Conservation (phyloP, 805 yeast species). For the Spathaspora girioi region DNA sequence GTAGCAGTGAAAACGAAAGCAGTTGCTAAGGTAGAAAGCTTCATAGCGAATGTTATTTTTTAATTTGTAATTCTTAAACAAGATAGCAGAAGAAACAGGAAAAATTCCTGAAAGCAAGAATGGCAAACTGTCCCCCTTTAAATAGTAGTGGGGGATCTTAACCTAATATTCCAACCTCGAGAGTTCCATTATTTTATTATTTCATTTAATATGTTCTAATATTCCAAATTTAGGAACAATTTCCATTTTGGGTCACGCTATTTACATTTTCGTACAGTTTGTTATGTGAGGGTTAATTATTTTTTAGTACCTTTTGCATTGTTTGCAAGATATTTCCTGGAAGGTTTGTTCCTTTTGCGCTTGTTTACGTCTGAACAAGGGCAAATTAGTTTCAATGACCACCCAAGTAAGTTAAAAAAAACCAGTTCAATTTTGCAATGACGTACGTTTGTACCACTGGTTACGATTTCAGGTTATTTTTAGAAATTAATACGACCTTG, state of each 20-base stretch:
- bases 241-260: not conserved
- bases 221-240: not conserved
- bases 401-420: too few species aligned
- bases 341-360: not conserved
- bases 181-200: too few species aligned
- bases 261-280: not conserved
- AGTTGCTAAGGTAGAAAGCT: conserved; percentile 2
- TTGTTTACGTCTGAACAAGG: not conserved
- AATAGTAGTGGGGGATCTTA: not conserved
- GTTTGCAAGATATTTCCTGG: not conserved
- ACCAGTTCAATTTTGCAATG: too few species aligned
- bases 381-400: not conserved
- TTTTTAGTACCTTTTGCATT: too few species aligned
- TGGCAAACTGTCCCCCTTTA: not conserved
- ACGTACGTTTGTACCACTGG: too few species aligned
- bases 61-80: not conserved
- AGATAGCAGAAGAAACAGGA: not conserved
- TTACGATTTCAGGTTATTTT: too few species aligned
- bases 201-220: too few species aligned
- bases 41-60: not conserved
- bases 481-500: too few species aligned
- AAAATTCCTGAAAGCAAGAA: too few species aligned
- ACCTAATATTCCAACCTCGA: too few species aligned
- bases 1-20: conserved; percentile 5
- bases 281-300: too few species aligned